phyloP scores from a whole-genome alignment of 441 rosid genomes.

The Daphne laureola region DNA sequence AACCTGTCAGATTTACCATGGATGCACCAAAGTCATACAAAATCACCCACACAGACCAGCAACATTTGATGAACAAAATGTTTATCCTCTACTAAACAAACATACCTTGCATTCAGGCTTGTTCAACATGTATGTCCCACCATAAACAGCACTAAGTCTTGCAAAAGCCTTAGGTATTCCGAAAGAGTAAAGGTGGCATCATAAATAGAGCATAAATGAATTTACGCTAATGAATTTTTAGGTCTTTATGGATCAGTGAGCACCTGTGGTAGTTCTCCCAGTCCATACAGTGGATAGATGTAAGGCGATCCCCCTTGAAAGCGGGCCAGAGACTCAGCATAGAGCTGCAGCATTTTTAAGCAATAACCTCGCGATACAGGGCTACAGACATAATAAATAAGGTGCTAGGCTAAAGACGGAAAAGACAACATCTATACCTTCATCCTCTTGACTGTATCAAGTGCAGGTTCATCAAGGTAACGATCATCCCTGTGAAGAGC shows the following conservation, averaged over 20 bases:
- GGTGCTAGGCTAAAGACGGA: background rate
- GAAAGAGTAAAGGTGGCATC: slow-evolving; percentile 8
- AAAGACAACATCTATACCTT: slow-evolving; percentile 39
- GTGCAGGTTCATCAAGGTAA: slow-evolving; percentile 70
- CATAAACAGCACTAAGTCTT: slow-evolving; percentile 88
- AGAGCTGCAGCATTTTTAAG: slow-evolving; percentile 36
- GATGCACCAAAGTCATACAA: slow-evolving; percentile 9
- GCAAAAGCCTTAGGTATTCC: slow-evolving; percentile 65
- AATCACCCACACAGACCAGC: background rate
- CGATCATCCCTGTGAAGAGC: slow-evolving; percentile 82
- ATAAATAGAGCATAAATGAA: slow-evolving; percentile 2
- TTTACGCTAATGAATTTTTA: background rate
- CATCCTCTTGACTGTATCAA: slow-evolving; percentile 85
- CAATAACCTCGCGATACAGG: slow-evolving; percentile 2
- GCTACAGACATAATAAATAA: background rate
- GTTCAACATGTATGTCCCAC: slow-evolving; percentile 90
- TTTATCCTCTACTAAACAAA: slow-evolving; percentile 8
- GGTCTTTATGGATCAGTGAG: background rate
- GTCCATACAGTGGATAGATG: slow-evolving; percentile 79
- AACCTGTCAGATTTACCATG: slow-evolving; percentile 33
- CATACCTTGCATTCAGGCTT: slow-evolving; percentile 85
- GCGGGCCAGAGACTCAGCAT: slow-evolving; percentile 74
- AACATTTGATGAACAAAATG: background rate
- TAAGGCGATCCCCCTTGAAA: slow-evolving; percentile 92
- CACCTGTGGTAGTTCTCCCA: slow-evolving; percentile 95